phyloP scores from a whole-genome alignment of 1,284 basidiomycete genomes.

The Taiwanofungus camphoratus region DNA sequence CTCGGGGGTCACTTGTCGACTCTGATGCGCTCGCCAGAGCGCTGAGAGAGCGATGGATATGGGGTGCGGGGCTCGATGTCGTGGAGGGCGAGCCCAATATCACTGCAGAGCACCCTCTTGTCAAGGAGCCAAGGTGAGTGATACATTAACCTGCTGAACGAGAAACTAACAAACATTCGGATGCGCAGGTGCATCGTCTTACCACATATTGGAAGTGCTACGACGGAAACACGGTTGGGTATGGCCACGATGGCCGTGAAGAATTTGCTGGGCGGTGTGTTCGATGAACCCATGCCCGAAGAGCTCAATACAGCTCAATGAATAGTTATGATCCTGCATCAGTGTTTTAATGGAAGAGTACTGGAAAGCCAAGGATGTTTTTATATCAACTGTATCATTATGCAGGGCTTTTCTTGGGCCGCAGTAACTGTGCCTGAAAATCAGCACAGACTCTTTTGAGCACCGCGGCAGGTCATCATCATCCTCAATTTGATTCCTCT shows the following conservation, averaged over 20 bases:
- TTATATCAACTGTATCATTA: no score
- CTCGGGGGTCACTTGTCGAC: slow-evolving; percentile 82
- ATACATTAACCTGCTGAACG: not conserved
- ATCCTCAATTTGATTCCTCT: no score
- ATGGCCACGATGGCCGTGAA: slow-evolving; percentile 76
- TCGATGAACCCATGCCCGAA: slow-evolving; percentile 49
- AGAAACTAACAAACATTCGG: slow-evolving; percentile 3
- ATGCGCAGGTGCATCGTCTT: slow-evolving; percentile 63
- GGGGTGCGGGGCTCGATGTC: slow-evolving; percentile 91
- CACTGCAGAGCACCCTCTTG: slow-evolving; percentile 67
- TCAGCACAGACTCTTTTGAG: no score
- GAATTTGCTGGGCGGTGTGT: slow-evolving; percentile 54
- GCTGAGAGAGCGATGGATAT: slow-evolving; percentile 72
- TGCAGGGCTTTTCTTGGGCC: no score
- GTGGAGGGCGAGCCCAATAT: slow-evolving; percentile 90
- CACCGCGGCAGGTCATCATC: no score
- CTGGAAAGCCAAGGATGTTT: no score
- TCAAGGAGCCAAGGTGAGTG: slow-evolving; percentile 66
- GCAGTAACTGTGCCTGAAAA: no score
- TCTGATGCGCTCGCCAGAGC: slow-evolving; percentile 83
- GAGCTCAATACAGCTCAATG: slow-evolving; percentile 49
- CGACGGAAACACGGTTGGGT: slow-evolving; percentile 74
- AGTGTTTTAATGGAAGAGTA: no score
- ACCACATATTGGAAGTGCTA: slow-evolving; percentile 90
- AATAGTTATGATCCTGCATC: no score